Evolutionary conservation across 2,329 filamentous ascomycete genomes (phyloP).

Genomic region (Calcarisporium arbuscula): DNA sequence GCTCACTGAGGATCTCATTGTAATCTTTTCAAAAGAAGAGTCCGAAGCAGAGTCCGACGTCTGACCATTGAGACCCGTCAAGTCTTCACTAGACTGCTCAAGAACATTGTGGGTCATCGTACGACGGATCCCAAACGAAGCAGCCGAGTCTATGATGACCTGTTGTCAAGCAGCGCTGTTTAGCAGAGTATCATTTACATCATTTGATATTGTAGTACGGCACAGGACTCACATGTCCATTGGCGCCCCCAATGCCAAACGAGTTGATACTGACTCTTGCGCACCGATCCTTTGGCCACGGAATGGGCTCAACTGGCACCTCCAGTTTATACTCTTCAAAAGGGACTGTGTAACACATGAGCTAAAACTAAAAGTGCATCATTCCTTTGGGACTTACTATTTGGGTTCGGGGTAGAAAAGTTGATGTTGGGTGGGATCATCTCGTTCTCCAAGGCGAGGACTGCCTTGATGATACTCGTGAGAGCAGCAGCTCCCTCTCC

Average conservation of each 20-base stretch:
- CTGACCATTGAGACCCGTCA: too few species aligned
- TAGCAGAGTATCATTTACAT: too few species aligned
- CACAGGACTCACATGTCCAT: constrained; percentile 23
- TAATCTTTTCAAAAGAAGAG: not conserved
- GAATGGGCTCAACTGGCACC: constrained; percentile 21
- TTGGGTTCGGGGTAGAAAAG: constrained; percentile 14
- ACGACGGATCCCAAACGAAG: not conserved
- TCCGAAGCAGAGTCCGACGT: too few species aligned
- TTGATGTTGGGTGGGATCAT: constrained; percentile 16
- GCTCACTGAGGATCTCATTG: not conserved
- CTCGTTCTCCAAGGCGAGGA: constrained; percentile 10
- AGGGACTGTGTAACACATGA: constrained; percentile 17
- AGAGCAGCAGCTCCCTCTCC: constrained; percentile 13
- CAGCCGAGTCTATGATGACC: not conserved
- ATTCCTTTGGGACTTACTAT: constrained; percentile 14
- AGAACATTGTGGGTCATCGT: not conserved
- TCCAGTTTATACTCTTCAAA: constrained; percentile 19
- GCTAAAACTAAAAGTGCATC: too few species aligned
- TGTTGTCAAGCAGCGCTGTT: too few species aligned
- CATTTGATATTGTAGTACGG: too few species aligned
- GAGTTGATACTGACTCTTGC: constrained; percentile 23
- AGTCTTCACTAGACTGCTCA: too few species aligned
- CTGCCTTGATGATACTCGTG: constrained; percentile 12
- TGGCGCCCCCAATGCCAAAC: constrained; percentile 30
- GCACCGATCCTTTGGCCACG: constrained; percentile 27